Evolutionary conservation across 768 basidiomycete species (phyloP).

Genomic region (Lepiota subincarnata): DNA sequence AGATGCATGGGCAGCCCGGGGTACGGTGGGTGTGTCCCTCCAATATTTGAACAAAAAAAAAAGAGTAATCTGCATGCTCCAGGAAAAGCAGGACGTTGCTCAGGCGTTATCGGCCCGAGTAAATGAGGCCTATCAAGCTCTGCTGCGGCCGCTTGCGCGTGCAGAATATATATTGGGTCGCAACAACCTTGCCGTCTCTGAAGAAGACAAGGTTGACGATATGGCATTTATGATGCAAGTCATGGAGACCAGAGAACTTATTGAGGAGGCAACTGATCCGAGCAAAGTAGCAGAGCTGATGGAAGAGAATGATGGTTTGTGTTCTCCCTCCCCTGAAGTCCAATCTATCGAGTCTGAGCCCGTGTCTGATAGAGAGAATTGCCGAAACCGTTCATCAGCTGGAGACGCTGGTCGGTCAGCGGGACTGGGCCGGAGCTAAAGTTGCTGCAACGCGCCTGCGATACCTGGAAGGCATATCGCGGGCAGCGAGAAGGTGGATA

Average conservation of each 20-base stretch:
- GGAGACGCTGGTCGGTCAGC: constrained; percentile 41
- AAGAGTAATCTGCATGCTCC: constrained; percentile 3
- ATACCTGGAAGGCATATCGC: constrained; percentile 65
- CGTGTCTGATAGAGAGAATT: constrained; percentile 44
- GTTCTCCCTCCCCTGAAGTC: not conserved
- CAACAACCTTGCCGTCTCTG: constrained; percentile 55
- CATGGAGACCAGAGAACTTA: constrained; percentile 72
- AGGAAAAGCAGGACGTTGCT: constrained; percentile 59
- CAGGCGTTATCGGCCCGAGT: constrained; percentile 67
- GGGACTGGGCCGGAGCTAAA: constrained; percentile 58
- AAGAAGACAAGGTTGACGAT: constrained; percentile 72
- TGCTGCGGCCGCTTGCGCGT: constrained; percentile 68
- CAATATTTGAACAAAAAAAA: constrained; percentile 3
- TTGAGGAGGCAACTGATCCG: constrained; percentile 57
- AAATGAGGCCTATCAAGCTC: constrained; percentile 78
- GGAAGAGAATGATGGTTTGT: constrained; percentile 51
- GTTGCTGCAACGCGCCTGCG: constrained; percentile 61
- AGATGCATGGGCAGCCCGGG: constrained; percentile 74
- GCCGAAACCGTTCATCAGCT: constrained; percentile 41
- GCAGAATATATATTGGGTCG: constrained; percentile 76
- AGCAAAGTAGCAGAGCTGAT: constrained; percentile 49
- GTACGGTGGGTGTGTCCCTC: constrained; percentile 40
- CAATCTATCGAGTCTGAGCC: not conserved
- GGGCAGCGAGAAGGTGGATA: constrained; percentile 42
- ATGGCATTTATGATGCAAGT: constrained; percentile 68